Base-by-base conservation (phyloP, 768 basidiomycete genomes). In the Suillus discolor region DNA sequence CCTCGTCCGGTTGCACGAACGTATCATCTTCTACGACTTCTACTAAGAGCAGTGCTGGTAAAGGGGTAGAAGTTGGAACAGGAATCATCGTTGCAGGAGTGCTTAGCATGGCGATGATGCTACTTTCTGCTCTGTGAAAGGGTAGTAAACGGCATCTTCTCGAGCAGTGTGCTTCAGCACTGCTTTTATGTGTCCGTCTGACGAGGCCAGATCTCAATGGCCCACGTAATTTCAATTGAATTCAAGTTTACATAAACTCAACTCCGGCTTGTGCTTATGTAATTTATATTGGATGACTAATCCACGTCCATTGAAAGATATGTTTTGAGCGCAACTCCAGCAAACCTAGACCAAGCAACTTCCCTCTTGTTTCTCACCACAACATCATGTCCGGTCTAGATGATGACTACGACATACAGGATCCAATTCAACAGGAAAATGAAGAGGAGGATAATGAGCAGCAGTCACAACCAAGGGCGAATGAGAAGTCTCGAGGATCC, bases 371-470 rank as follows among this genome's bases (percentile, higher is more conserved):
- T 18, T 34, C 54, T 34, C 20, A 34, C 6, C 18, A 55, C 31
- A 55, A 20, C 39, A 41, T 23, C 25, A 86, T 86, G 85, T 83
- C 82, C 12, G 79, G 79, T 70, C 55, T 73, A n/a, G 75, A 77
- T 6, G 80, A 81, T 45, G 79, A 82, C n/a, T 70, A 69, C 28
- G 44, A 71, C 31, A 65, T 79, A n/a, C 72, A 73, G 3, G 73
- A 73, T 63, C 71, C 71, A 55, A 62, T 71, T 8, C 72, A 72
- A 39, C 68, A 63, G 36, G 79, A 77, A 16, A 77, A 82, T 55
- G 80, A 81, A 4, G 82, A 84, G 12, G 80, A 80, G 11, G 80
- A 79, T 16, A 73, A 78, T 51, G 80, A 78, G 31, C 77, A 79
- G 66, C 67, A 71, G 12, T 38, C 61, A 61, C 69, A 62, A 57